Evolutionary conservation across 2,329 filamentous ascomycete species (phyloP).

Genomic region (Apiospora aurea): DNA sequence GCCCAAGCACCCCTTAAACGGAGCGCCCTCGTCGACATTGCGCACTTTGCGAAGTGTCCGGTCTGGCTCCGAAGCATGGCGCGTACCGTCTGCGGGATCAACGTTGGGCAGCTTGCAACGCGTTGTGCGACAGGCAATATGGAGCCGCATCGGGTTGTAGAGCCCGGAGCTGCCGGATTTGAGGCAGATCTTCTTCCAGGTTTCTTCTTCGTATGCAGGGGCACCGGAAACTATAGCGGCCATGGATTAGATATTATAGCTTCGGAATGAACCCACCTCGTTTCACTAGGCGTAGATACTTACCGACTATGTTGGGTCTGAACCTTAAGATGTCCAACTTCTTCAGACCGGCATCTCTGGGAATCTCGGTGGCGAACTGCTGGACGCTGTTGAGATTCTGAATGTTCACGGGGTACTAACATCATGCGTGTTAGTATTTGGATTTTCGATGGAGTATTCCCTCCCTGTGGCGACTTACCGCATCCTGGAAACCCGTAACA

Average conservation of each 20-base stretch:
- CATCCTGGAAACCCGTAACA: constrained; percentile 73
- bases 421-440: constrained; percentile 23
- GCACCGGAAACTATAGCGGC: constrained; percentile 62
- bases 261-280: too few relatives aligned
- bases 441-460: neutral
- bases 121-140: constrained; percentile 70
- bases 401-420: constrained; percentile 73
- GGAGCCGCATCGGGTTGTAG: constrained; percentile 51
- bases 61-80: constrained; percentile 63
- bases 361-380: constrained; percentile 64
- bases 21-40: constrained; percentile 66
- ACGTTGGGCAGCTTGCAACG: constrained; percentile 77
- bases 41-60: constrained; percentile 64
- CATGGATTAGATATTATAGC: neutral
- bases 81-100: constrained; percentile 65
- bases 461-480: constrained; percentile 53
- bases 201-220: constrained; percentile 72
- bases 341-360: constrained; percentile 54
- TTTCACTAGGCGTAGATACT: constrained; percentile 32
- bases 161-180: constrained; percentile 57
- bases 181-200: constrained; percentile 69
- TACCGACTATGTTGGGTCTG: constrained; percentile 75
- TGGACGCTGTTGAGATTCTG: constrained; percentile 70
- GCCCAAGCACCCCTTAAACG: constrained; percentile 64
- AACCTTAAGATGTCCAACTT: constrained; percentile 69